Base-by-base conservation (phyloP, 1,284 basidiomycete genomes). In the Coriolopsis trogii region DNA sequence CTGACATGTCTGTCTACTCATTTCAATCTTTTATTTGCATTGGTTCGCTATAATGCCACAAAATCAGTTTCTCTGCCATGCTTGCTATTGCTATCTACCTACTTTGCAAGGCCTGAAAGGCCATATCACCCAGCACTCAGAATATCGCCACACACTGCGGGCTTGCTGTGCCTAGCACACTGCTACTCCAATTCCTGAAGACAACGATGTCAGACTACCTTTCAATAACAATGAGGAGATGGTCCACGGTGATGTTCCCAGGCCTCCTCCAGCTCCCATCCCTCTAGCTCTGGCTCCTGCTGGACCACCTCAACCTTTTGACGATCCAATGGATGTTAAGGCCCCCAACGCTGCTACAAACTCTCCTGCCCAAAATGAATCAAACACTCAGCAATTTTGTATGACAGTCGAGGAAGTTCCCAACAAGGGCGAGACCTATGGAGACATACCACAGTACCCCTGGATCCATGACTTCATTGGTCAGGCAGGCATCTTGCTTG, bases 381-480 rank as follows among this genome's bases (percentile, higher is more conserved):
- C n/a, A n/a, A n/a, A n/a, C n/a, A n/a, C n/a, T n/a, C n/a, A n/a
- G n/a, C n/a, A n/a, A n/a, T n/a, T n/a, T 10, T 36, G 31, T 16
- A 55, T 45, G 0, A 16, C 21, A 3, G 41, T 60, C 12, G 60
- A 60, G 24, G 58, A 62, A 2, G 53, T 60, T 3, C 38, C 41
- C 1, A 58, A 62, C 20, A 42, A 56, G 20, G 55, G 55, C 8
- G 46, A 44, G 10, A 7, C 7, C 23, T 5, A 20, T 9, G 55
- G 53, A 3, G 58, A 50, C 3, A 31, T 60, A 0, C 51, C 58
- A 12, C 49, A 37, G 20, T 21, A 40, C 1, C 53, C 53, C 16
- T 56, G 47, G 34, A 40, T 55, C 6, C 33, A 56, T 10, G 44
- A 51, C 18, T 53, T 45, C 33, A 41, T 47, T 4, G 2, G 12